A percentile compares a stretch with the other conserved stretches of the same genome.
phyloP scores from a whole-genome alignment of 306 rosid species.

The Acacia crassicarpa region DNA sequence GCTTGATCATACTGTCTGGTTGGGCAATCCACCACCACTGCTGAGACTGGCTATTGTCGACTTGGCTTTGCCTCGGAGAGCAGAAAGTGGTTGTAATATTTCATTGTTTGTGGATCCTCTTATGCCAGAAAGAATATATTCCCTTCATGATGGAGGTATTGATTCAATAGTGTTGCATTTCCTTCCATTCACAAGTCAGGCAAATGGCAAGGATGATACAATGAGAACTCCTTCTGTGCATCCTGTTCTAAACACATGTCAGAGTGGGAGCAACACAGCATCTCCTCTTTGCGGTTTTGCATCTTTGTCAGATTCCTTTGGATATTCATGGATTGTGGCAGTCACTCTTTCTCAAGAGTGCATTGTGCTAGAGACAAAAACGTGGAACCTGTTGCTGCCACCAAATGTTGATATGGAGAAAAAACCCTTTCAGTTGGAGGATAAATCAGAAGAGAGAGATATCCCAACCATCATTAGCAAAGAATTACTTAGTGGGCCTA shows the following conservation, averaged over 20 bases:
- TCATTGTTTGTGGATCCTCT: slow-evolving; percentile 74
- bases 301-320: slow-evolving; percentile 92
- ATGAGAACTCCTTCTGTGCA: slow-evolving; percentile 89
- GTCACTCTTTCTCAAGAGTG: slow-evolving; percentile 73
- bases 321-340: slow-evolving; percentile 93
- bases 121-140: slow-evolving; percentile 78
- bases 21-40: slow-evolving; percentile 80
- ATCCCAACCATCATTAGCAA: slow-evolving; percentile 69
- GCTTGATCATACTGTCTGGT: slow-evolving; percentile 75
- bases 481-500: slow-evolving; percentile 85
- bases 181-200: slow-evolving; percentile 92
- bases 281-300: slow-evolving; percentile 75
- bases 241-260: slow-evolving; percentile 87
- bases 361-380: slow-evolving; percentile 82
- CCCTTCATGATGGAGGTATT: slow-evolving; percentile 89
- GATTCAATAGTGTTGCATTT: slow-evolving; percentile 94
- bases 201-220: slow-evolving; percentile 65
- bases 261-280: slow-evolving; percentile 59
- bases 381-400: slow-evolving; percentile 75
- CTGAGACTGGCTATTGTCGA: slow-evolving; percentile 89
- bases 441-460: slow-evolving; percentile 55
- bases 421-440: slow-evolving; percentile 34
- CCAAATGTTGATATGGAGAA: slow-evolving; percentile 58
- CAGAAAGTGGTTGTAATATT: slow-evolving; percentile 57
- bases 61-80: slow-evolving; percentile 74